Evolutionary conservation across 495 filamentous ascomycete species (phyloP).

Genomic region (Lineolata rhizophorae): DNA sequence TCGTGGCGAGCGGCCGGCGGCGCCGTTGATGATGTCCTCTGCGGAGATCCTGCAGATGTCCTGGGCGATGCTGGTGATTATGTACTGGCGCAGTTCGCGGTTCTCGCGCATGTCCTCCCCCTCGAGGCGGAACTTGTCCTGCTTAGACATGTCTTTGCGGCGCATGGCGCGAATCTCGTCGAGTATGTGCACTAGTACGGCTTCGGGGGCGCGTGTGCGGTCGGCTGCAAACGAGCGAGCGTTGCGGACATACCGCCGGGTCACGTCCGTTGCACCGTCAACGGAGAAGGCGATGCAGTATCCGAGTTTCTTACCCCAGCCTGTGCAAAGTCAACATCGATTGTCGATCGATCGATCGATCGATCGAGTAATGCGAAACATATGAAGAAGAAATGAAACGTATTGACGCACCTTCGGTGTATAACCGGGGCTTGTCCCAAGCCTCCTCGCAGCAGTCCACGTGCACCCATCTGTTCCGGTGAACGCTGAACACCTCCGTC

Average conservation of each 20-base stretch:
- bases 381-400: not conserved
- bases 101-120: slow-evolving; percentile 83
- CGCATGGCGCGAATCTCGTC: slow-evolving; percentile 72
- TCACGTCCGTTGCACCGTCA: slow-evolving; percentile 90
- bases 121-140: slow-evolving; percentile 57
- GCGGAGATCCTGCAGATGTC: slow-evolving; percentile 29
- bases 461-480: slow-evolving; percentile 87
- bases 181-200: slow-evolving; percentile 70
- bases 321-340: too few species aligned
- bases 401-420: slow-evolving; percentile 49
- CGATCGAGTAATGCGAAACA: not conserved
- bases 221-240: slow-evolving; percentile 45
- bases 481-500: slow-evolving; percentile 94
- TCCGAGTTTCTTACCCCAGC: slow-evolving; percentile 82
- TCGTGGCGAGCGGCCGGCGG: too few species aligned
- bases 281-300: slow-evolving; percentile 95
- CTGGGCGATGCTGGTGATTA: slow-evolving; percentile 45
- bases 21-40: slow-evolving; percentile 8
- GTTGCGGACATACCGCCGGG: slow-evolving; percentile 82
- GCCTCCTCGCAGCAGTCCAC: slow-evolving; percentile 87
- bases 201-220: slow-evolving; percentile 58
- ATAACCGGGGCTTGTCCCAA: slow-evolving; percentile 87
- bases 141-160: slow-evolving; percentile 54
- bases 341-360: not conserved
- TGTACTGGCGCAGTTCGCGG: slow-evolving; percentile 55